Evolutionary conservation across 495 filamentous ascomycete genomes (phyloP).

Genomic region (Talaromyces thailandensis): DNA sequence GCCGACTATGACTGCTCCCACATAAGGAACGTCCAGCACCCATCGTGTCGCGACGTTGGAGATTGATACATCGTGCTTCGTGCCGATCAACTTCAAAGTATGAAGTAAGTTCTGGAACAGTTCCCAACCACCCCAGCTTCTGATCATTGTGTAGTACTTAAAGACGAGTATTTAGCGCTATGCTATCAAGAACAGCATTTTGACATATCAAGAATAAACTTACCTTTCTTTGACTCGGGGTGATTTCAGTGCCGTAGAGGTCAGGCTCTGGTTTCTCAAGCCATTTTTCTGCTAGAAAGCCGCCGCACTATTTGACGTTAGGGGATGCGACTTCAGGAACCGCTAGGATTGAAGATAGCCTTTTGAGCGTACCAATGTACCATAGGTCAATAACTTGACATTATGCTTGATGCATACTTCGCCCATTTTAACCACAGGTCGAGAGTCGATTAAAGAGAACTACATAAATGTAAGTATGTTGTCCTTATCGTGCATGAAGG

Average conservation of each 20-base stretch:
- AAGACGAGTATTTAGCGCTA: not conserved
- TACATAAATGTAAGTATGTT: constrained; percentile 1
- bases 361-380: constrained; percentile 21
- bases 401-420: constrained; percentile 24
- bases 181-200: not conserved
- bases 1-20: constrained; percentile 34
- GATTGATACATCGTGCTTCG: constrained; percentile 21
- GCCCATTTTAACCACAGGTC: constrained; percentile 23
- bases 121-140: constrained; percentile 18
- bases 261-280: constrained; percentile 22
- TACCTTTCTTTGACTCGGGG: constrained; percentile 30
- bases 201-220: not conserved
- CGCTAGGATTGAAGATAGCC: not conserved
- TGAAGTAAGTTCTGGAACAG: constrained; percentile 18
- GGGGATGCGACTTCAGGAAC: not conserved
- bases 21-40: constrained; percentile 28
- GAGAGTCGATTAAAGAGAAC: constrained; percentile 34
- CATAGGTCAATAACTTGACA: constrained; percentile 36
- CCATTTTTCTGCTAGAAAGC: constrained; percentile 33
- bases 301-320: constrained; percentile 21
- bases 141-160: constrained; percentile 35
- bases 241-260: constrained; percentile 25
- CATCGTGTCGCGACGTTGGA: constrained; percentile 29
- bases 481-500: not conserved
- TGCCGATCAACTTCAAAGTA: constrained; percentile 14